Evolutionary conservation across 73 alveolate species (phyloP).

Genomic region (Blepharisma stoltei): DNA sequence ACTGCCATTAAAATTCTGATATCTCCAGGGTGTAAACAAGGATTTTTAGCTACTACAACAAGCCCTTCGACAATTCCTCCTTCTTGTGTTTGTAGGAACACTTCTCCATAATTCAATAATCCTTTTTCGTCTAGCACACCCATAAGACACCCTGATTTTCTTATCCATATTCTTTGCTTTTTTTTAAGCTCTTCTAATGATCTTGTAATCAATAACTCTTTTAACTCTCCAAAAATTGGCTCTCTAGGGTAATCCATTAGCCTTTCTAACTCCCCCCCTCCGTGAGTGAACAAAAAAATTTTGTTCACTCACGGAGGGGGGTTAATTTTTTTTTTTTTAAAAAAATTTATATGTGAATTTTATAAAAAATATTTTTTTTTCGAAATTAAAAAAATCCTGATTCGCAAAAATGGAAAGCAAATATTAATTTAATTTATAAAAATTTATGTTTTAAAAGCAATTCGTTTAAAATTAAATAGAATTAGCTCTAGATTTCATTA

Average conservation of each 20-base stretch:
- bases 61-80: conserved; percentile 73
- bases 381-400: too few relatives aligned
- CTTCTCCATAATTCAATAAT: conserved; percentile 80
- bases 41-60: conserved; percentile 88
- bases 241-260: conserved; percentile 3
- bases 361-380: too few relatives aligned
- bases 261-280: too few relatives aligned
- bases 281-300: too few relatives aligned
- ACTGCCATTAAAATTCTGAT: conserved; percentile 82
- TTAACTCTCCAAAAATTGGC: background rate
- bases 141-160: conserved; percentile 56
- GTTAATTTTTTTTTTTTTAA: too few relatives aligned
- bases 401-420: too few relatives aligned
- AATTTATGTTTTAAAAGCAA: too few relatives aligned
- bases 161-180: conserved; percentile 41
- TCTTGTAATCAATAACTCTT: background rate
- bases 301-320: too few relatives aligned
- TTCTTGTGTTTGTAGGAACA: conserved; percentile 55
- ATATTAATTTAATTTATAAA: too few relatives aligned
- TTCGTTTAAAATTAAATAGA: too few relatives aligned
- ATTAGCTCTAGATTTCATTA: too few relatives aligned
- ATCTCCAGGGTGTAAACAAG: conserved; percentile 98
- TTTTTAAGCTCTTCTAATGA: conserved; percentile 36
- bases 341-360: too few relatives aligned
- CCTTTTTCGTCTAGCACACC: conserved; percentile 92